Conservation (phyloP, 2,329 filamentous ascomycete genomes). For the Purpureocillium lavendulum region DNA sequence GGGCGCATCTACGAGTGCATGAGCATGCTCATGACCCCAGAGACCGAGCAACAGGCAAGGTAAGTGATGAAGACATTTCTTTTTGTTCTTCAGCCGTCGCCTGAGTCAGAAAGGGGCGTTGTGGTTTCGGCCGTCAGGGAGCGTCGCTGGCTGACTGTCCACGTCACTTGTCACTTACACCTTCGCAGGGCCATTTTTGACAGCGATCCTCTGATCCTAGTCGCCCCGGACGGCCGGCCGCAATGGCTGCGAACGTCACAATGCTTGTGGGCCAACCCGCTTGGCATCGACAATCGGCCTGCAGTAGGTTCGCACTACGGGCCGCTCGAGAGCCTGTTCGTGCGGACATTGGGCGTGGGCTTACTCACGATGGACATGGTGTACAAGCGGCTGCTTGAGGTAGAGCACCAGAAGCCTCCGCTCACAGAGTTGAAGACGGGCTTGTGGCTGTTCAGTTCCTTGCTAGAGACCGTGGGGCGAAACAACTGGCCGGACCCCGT, state of each 20-base stretch:
- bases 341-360: slow-evolving; percentile 18
- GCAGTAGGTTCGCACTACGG: slow-evolving; percentile 18
- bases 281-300: slow-evolving; percentile 16
- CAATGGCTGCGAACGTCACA: slow-evolving; percentile 18
- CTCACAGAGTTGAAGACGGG: slow-evolving; percentile 18
- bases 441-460: slow-evolving; percentile 22
- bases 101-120: no score
- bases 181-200: slow-evolving; percentile 5
- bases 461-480: slow-evolving; percentile 11
- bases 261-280: slow-evolving; percentile 25
- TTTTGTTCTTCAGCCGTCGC: no score
- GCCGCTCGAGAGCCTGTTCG: slow-evolving; percentile 20
- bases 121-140: no score
- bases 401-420: slow-evolving; percentile 2
- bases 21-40: not conserved
- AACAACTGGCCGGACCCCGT: slow-evolving; percentile 1
- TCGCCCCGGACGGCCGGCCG: not conserved
- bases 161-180: not conserved
- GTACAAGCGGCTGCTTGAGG: slow-evolving; percentile 18
- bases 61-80: not conserved
- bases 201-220: slow-evolving; percentile 6
- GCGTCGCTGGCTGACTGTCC: not conserved
- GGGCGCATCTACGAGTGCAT: slow-evolving; percentile 1
- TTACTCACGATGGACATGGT: slow-evolving; percentile 20
- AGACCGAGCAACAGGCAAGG: not conserved